phyloP scores from a whole-genome alignment of 2,329 filamentous ascomycete genomes.

The Scedosporium aurantiacum region DNA sequence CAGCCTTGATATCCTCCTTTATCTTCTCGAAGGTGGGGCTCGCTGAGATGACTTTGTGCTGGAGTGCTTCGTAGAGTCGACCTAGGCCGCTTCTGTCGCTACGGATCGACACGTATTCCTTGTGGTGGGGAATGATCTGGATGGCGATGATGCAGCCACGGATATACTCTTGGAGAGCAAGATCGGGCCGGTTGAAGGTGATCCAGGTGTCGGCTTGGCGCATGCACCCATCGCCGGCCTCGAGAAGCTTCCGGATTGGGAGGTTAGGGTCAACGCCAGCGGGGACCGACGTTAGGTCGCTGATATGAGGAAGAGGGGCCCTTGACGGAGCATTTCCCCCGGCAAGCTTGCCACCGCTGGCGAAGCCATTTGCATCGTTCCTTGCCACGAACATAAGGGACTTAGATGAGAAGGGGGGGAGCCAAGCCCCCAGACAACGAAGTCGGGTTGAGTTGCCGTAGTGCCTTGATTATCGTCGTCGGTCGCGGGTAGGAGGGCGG shows the following conservation, averaged over 20 bases:
- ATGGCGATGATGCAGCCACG: constrained; percentile 69
- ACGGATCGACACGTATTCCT: constrained; percentile 58
- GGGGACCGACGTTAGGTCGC: constrained; percentile 36
- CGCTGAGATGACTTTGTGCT: constrained; percentile 37
- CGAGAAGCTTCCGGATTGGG: constrained; percentile 42
- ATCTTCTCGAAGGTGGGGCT: constrained; percentile 43
- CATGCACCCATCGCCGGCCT: constrained; percentile 39
- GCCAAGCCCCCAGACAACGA: background rate
- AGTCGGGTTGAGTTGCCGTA: background rate
- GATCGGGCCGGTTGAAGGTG: constrained; percentile 56
- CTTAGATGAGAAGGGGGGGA: constrained; percentile 6
- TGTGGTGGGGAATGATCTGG: constrained; percentile 64
- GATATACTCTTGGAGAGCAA: constrained; percentile 76
- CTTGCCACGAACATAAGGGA: constrained; percentile 19
- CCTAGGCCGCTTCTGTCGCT: constrained; percentile 37
- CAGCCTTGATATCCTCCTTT: constrained; percentile 48
- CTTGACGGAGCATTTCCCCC: constrained; percentile 13
- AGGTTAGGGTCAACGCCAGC: constrained; percentile 36
- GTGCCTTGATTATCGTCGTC: too few species aligned
- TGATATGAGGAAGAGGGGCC: constrained; percentile 38
- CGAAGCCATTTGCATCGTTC: constrained; percentile 17
- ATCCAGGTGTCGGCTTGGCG: constrained; percentile 50
- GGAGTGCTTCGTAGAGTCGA: constrained; percentile 37
- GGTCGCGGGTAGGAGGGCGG: too few species aligned
- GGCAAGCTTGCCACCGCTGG: constrained; percentile 7